phyloP scores from a whole-genome alignment of 106 monocot species.

The Dactylorhiza incarnata region DNA sequence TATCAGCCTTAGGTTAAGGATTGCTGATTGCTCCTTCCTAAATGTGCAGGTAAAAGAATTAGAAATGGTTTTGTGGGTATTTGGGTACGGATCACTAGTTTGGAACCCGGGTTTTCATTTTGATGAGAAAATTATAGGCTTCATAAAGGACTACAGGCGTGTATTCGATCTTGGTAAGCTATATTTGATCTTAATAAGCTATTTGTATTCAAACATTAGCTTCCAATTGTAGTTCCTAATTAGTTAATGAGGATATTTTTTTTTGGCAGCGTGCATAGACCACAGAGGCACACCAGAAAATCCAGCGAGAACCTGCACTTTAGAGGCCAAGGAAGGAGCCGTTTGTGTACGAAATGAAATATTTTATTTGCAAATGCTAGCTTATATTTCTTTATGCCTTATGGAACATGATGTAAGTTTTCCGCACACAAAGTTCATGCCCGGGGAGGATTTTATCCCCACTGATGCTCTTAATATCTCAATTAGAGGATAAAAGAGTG shows the following conservation, averaged over 20 bases:
- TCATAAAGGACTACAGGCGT: constrained; percentile 67
- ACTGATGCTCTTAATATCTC: neutral
- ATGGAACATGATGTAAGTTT: neutral
- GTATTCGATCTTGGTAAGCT: constrained; percentile 66
- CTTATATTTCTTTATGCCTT: neutral
- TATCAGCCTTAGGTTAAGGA: neutral
- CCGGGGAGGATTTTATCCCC: neutral
- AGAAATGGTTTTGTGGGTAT: constrained; percentile 80
- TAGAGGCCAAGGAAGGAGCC: constrained; percentile 66
- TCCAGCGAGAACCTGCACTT: constrained; percentile 92
- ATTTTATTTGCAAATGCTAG: neutral
- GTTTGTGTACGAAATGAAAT: constrained; percentile 57
- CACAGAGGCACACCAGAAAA: constrained; percentile 90
- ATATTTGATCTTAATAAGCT: neutral
- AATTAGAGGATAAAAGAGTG: neutral
- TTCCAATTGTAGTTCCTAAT: neutral
- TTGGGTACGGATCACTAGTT: constrained; percentile 70
- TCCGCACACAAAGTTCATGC: neutral
- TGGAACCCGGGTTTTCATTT: constrained; percentile 90
- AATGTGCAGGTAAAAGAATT: neutral
- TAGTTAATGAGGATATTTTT: neutral
- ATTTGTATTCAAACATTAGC: neutral
- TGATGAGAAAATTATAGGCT: constrained; percentile 68
- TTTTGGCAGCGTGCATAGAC: constrained; percentile 77
- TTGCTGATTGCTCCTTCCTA: neutral